Percentiles rank a stretch among this genome's conserved stretches.
Evolutionary conservation across 106 monocot genomes (phyloP).

Genomic region (Iris macrosiphon): DNA sequence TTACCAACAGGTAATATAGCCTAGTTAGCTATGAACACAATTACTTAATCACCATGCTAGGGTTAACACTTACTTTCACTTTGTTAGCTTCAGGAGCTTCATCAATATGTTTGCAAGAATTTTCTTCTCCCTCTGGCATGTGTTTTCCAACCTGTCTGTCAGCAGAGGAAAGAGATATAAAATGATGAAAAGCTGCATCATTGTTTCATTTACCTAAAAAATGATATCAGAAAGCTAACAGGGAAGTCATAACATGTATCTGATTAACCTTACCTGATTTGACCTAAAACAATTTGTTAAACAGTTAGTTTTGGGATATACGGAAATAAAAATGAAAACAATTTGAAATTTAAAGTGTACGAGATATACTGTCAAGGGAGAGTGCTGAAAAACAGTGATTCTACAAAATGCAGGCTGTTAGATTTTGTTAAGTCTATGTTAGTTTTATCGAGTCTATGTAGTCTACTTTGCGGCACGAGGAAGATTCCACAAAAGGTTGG

Average conservation of each 20-base stretch:
- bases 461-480: too few species aligned
- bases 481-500: too few species aligned
- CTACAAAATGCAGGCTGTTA: too few species aligned
- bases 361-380: too few species aligned
- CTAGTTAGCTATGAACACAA: too few species aligned
- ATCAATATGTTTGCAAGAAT: conserved; percentile 4
- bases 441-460: too few species aligned
- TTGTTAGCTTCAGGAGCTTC: background rate
- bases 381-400: too few species aligned
- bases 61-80: too few species aligned
- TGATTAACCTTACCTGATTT: conserved; percentile 8
- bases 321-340: background rate
- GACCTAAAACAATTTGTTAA: background rate
- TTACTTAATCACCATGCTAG: too few species aligned
- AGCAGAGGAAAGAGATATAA: conserved; percentile 7
- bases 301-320: conserved; percentile 11
- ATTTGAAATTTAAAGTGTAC: too few species aligned
- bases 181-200: background rate
- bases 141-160: conserved; percentile 21
- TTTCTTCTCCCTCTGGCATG: background rate
- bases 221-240: background rate
- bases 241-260: background rate
- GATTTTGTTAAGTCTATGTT: too few species aligned
- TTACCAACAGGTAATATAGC: too few species aligned
- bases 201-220: background rate